phyloP scores from a whole-genome alignment of 345 rosid species.

The Melastoma malabathricum region DNA sequence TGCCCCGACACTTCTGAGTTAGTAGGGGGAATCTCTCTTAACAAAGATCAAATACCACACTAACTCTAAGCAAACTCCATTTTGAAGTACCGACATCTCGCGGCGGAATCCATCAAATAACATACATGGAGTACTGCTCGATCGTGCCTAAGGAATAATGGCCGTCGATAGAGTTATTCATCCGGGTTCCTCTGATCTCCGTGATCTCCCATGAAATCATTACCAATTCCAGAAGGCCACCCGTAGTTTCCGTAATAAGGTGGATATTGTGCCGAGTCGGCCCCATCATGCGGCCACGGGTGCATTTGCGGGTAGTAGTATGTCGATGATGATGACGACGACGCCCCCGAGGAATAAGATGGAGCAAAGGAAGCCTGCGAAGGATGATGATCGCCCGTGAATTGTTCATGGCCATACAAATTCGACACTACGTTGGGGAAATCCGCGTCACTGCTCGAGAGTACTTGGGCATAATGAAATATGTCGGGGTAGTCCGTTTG shows the following conservation, averaged over 20 bases:
- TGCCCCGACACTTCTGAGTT: no score
- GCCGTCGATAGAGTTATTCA: conserved; percentile 1
- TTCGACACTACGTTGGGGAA: conserved; percentile 43
- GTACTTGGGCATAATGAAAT: conserved; percentile 61
- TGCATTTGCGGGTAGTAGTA: conserved; percentile 5
- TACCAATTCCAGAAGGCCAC: conserved; percentile 11
- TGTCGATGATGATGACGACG: conserved; percentile 16
- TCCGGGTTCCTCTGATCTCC: conserved; percentile 3
- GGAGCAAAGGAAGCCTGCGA: conserved; percentile 12
- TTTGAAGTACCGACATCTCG: no score
- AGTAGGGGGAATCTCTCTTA: no score
- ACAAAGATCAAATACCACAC: no score
- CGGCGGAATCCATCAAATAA: no score
- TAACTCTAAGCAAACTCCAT: no score
- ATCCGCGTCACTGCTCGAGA: conserved; percentile 54
- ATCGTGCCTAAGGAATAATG: background rate
- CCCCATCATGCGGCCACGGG: conserved; percentile 10
- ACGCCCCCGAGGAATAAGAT: conserved; percentile 23
- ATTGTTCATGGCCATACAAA: conserved; percentile 26
- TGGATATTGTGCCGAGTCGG: conserved; percentile 14
- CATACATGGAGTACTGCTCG: background rate
- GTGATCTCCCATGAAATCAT: conserved; percentile 9
- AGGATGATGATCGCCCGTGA: background rate
- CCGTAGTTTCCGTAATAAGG: conserved; percentile 9
- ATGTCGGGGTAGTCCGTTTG: conserved; percentile 46